Base-by-base conservation (phyloP, 768 basidiomycete genomes). In the Pleurotus tuoliensis region DNA sequence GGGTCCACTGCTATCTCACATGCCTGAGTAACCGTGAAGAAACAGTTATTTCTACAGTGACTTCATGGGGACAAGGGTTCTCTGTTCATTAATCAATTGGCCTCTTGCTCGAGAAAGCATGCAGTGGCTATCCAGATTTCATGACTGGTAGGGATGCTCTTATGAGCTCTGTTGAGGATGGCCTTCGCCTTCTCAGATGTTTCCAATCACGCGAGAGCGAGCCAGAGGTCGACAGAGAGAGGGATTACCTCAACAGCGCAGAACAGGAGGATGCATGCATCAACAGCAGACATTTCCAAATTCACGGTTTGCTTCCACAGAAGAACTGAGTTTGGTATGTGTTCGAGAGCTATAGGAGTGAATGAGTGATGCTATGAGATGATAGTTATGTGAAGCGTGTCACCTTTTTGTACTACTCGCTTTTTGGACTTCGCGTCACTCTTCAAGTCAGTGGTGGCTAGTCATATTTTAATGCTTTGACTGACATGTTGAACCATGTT, bases 101-200 rank as follows among this genome's bases (percentile, higher is more conserved):
- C 84, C 61, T 90, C 87, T 67, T 98, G 96, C 71, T 99, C 97
- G 27, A 96, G 78, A 11, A 98, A 73, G 34, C 94, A 82, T 9
- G 89, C 94, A 3, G 96, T 96, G 2, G 97, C 97, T 59, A 99
- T 97, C 95, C 96, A 99, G 58, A 99, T 98, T 65, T 98, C 97
- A 71, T 98, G 95, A 11, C 88, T 90, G 0, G 97, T 99, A 1
- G 95, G 96, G 37, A 98, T 86, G 6, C 91, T 86, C 64, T 92
- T 92, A 49, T 95, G 87, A 3, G 97, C 97, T 69, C 90, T 94
- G 78, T 99, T 98, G 56, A 99, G 82, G 0, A 98, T 96, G 1
- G 88, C 84, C 65, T 92, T 92, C 0, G 96, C 97, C 37, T 85
- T 83, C 20, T 93, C 90, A 0, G 94, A 94, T 0, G 90, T 90